A percentile compares a stretch with the other conserved stretches of the same genome.
phyloP scores from a whole-genome alignment of 75 land plant genomes.

The Cryptomeria japonica region DNA sequence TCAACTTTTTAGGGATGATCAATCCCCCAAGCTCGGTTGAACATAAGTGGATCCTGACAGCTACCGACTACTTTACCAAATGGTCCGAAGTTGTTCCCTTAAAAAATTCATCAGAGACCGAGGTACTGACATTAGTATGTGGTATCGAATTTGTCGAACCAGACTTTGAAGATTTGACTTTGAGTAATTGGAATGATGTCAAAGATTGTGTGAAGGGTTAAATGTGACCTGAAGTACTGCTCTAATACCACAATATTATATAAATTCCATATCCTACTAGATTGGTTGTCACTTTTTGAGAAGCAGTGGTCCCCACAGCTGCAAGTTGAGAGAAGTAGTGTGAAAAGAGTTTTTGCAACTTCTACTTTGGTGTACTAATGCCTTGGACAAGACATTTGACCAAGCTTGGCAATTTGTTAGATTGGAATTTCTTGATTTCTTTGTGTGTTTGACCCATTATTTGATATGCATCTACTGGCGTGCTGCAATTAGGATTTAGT shows the following conservation, averaged over 20 bases:
- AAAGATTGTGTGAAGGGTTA: neutral
- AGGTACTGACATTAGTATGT: too few relatives aligned
- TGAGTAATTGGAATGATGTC: neutral
- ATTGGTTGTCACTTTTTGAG: too few relatives aligned
- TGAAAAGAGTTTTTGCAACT: neutral
- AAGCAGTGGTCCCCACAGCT: neutral
- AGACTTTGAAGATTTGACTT: neutral
- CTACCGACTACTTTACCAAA: too few relatives aligned
- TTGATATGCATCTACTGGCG: neutral
- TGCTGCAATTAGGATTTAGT: neutral
- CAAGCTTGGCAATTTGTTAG: neutral
- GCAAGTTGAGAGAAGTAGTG: neutral
- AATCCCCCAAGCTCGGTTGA: too few relatives aligned
- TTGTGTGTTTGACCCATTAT: neutral
- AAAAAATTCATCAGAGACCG: too few relatives aligned
- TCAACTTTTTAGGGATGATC: too few relatives aligned
- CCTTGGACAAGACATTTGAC: neutral
- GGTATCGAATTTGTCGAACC: neutral
- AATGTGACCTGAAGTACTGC: neutral
- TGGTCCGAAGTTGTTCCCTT: too few relatives aligned
- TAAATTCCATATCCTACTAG: neutral
- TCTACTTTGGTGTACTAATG: neutral
- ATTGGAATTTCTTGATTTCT: neutral
- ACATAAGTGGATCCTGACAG: too few relatives aligned
- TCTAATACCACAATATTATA: neutral